These are phyloP conservation scores for Solanum gracilifrons DNA, from an alignment of 257 asterid genomes.

Conservation along the genomic window DNA sequence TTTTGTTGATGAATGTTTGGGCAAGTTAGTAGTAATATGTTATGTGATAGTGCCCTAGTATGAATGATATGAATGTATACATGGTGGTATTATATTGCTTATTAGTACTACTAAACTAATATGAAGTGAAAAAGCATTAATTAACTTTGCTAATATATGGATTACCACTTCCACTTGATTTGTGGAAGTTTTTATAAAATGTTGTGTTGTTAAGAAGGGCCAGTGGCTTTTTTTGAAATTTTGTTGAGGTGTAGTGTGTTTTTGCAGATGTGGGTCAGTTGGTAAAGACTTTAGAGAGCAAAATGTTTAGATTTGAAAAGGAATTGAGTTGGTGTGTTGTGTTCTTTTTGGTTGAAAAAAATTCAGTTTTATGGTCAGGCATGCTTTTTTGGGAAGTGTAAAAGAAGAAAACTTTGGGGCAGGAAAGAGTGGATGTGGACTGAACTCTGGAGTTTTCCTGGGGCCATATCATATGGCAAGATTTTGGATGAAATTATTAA, in stretches of 20 bases:
- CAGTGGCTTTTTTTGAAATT: not conserved
- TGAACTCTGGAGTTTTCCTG: not conserved
- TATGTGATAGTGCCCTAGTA: not conserved
- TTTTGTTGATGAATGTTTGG: not conserved
- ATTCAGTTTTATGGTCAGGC: not conserved
- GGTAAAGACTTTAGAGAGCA: slow-evolving; percentile 4
- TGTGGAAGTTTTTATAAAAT: not conserved
- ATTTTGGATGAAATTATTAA: not conserved
- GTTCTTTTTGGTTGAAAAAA: not conserved
- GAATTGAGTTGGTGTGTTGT: not conserved
- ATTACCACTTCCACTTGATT: not conserved
- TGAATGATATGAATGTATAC: not conserved
- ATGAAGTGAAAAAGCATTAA: not conserved
- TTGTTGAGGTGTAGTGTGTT: not conserved
- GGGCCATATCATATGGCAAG: not conserved
- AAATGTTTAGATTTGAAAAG: not conserved
- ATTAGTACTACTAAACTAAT: not conserved
- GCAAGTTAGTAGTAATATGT: not conserved
- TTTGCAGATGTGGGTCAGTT: not conserved
- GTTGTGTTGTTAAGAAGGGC: not conserved
- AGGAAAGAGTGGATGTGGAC: slow-evolving; percentile 8
- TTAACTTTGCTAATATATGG: not conserved
- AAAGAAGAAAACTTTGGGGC: slow-evolving; percentile 5
- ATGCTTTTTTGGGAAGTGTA: slow-evolving; percentile 13
- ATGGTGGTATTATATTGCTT: not conserved